These are phyloP conservation scores for Cytospora paraplurivora DNA, from an alignment of 2,329 filamentous ascomycete species.

Conservation along the genomic window DNA sequence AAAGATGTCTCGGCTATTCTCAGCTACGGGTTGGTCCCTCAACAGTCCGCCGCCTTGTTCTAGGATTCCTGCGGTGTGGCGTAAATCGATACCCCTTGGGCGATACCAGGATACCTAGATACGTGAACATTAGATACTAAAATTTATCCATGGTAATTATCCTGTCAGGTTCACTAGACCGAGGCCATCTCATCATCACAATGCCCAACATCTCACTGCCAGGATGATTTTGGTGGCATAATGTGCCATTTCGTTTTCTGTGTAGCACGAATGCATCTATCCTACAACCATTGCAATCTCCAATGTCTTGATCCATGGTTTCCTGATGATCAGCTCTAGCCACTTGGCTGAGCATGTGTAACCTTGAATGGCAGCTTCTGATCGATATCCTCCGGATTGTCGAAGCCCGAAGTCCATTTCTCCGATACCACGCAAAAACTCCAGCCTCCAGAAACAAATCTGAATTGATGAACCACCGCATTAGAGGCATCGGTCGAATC, in stretches of 20 bases:
- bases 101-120: background rate
- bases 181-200: no score
- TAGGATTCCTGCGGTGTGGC: background rate
- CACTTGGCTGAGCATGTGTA: background rate
- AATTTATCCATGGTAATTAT: no score
- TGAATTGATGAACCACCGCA: background rate
- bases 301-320: background rate
- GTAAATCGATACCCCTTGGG: background rate
- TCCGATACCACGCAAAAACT: no score
- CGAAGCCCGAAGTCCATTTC: background rate
- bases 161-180: no score
- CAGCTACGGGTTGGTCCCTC: background rate
- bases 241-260: background rate
- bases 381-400: background rate
- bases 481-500: background rate
- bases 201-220: background rate
- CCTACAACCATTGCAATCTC: background rate
- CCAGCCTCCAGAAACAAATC: background rate
- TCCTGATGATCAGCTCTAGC: background rate
- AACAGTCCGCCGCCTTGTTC: background rate
- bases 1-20: background rate
- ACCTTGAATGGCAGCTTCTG: background rate
- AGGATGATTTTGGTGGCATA: background rate
- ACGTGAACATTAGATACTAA: no score
- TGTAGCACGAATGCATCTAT: background rate